A percentile compares a stretch with the other conserved stretches of the same genome.
These are phyloP conservation scores for Cystofilobasidium macerans DNA, from an alignment of 768 basidiomycete genomes.

Conservation along the genomic window DNA sequence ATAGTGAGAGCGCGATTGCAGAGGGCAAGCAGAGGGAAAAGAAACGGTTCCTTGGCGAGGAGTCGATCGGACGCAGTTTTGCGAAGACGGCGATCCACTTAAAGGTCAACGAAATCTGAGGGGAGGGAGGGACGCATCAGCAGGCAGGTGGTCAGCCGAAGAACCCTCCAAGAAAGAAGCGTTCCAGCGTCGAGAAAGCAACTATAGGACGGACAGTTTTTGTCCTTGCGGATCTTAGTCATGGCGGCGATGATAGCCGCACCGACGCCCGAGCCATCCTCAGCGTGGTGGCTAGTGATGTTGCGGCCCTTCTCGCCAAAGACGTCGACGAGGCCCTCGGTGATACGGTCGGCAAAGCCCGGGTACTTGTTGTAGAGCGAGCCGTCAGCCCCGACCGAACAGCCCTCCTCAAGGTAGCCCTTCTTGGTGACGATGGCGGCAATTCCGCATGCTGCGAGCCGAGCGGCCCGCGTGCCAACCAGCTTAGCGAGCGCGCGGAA, in stretches of 20 bases:
- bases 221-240: slow-evolving; percentile 37
- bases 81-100: no score
- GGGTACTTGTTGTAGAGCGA: slow-evolving; percentile 72
- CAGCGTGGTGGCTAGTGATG: slow-evolving; percentile 70
- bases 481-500: slow-evolving; percentile 86
- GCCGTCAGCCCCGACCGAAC: slow-evolving; percentile 67
- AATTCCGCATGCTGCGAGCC: slow-evolving; percentile 88
- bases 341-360: slow-evolving; percentile 80
- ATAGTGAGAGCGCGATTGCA: no score
- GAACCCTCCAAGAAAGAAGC: no score
- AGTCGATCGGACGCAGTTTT: no score
- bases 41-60: no score
- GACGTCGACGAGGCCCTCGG: slow-evolving; percentile 83
- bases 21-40: no score
- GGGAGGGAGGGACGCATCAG: no score
- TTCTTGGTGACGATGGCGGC: slow-evolving; percentile 92
- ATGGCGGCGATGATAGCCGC: slow-evolving; percentile 79
- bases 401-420: slow-evolving; percentile 69
- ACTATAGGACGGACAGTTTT: slow-evolving; percentile 27
- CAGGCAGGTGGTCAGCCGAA: no score
- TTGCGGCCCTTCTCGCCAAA: slow-evolving; percentile 90
- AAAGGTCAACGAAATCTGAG: no score
- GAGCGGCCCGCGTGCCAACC: slow-evolving; percentile 67
- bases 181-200: no score
- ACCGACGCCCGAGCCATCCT: slow-evolving; percentile 88